These are phyloP conservation scores for Diutina scorzettiae DNA, from an alignment of 1,139 yeast genomes.

Conservation along the genomic window DNA sequence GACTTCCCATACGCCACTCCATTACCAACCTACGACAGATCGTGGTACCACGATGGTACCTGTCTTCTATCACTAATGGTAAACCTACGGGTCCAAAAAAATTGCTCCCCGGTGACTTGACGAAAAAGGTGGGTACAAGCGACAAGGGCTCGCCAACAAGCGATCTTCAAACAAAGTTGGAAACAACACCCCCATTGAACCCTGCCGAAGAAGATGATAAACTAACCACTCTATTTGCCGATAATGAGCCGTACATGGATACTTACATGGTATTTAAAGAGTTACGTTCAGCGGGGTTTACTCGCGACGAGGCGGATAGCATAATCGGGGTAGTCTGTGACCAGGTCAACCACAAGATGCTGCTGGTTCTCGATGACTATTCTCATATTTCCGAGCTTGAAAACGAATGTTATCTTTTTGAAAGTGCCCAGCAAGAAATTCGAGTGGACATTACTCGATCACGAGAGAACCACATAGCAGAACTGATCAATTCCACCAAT, in stretches of 20 bases:
- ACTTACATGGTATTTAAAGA: constrained; percentile 35
- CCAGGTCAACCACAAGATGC: constrained; percentile 42
- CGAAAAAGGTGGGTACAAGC: no score
- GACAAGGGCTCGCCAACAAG: no score
- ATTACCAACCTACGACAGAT: no score
- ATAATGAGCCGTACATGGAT: constrained; percentile 40
- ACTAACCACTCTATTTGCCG: constrained; percentile 18
- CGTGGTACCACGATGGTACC: no score
- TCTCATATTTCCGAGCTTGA: constrained; percentile 65
- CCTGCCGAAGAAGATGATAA: background rate
- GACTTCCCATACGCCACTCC: no score
- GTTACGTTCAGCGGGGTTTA: constrained; percentile 36
- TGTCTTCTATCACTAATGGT: no score
- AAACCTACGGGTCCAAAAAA: no score
- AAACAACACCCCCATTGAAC: no score
- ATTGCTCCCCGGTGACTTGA: no score
- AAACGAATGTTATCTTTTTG: constrained; percentile 77
- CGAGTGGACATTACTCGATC: constrained; percentile 67
- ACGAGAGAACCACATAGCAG: constrained; percentile 61
- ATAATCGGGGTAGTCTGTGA: constrained; percentile 38
- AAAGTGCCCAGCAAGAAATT: constrained; percentile 86
- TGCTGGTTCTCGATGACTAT: constrained; percentile 44
- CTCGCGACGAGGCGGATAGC: constrained; percentile 39
- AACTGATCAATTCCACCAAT: constrained; percentile 53
- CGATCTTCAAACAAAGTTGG: no score